Conservation (phyloP, 257 asterid species). For the Mentha longifolia region DNA sequence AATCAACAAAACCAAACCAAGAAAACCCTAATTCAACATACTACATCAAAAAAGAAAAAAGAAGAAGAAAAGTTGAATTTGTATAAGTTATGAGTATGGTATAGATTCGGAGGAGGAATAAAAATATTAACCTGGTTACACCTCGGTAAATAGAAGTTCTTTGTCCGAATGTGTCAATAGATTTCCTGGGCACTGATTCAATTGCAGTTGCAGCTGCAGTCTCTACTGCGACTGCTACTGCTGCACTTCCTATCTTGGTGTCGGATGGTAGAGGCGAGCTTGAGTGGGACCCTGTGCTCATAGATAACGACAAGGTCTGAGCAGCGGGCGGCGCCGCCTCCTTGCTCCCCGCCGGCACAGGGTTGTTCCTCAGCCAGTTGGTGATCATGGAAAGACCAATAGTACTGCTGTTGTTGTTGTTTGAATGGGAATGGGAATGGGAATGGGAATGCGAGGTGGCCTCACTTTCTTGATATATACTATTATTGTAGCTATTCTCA, state of each 20-base stretch:
- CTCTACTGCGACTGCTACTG: not conserved
- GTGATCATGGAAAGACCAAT: slow-evolving; percentile 86
- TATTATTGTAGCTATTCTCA: not conserved
- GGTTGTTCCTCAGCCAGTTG: slow-evolving; percentile 73
- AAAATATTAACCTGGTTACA: slow-evolving; percentile 48
- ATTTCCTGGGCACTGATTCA: slow-evolving; percentile 67
- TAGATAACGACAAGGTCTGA: slow-evolving; percentile 66
- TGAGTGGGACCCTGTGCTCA: slow-evolving; percentile 67
- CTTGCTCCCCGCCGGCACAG: slow-evolving; percentile 18
- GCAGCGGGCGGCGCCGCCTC: slow-evolving; percentile 24
- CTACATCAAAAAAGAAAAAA: too few relatives aligned
- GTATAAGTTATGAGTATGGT: too few relatives aligned
- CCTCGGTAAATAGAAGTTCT: slow-evolving; percentile 94
- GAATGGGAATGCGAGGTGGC: too few relatives aligned
- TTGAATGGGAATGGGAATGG: slow-evolving; percentile 31
- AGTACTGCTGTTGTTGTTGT: slow-evolving; percentile 19
- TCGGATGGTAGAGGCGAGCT: slow-evolving; percentile 13
- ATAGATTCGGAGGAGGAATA: too few relatives aligned
- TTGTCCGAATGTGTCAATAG: slow-evolving; percentile 81
- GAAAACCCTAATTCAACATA: not conserved
- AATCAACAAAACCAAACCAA: not conserved
- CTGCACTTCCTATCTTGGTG: not conserved
- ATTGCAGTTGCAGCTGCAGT: too few relatives aligned
- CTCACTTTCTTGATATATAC: slow-evolving; percentile 36
- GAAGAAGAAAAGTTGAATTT: too few relatives aligned